phyloP scores from a whole-genome alignment of 345 rosid genomes.

The Leavenworthia alabamica region DNA sequence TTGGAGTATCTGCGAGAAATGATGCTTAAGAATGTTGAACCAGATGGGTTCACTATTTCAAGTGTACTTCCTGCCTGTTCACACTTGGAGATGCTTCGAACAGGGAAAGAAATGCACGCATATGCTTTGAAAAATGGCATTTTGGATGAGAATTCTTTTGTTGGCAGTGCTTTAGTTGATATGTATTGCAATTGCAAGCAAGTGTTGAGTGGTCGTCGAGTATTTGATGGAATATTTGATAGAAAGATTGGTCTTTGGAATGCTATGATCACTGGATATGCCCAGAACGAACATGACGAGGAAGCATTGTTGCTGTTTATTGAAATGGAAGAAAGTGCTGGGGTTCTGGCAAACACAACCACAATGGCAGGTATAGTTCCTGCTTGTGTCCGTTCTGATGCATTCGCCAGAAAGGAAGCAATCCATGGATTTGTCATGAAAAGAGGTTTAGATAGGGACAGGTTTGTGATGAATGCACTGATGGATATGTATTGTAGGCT shows the following conservation, averaged over 20 bases:
- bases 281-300: constrained; percentile 58
- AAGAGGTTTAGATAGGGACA: constrained; percentile 50
- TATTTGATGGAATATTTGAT: constrained; percentile 47
- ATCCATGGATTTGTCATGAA: constrained; percentile 72
- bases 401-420: constrained; percentile 52
- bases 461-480: constrained; percentile 79
- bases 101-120: constrained; percentile 80
- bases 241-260: constrained; percentile 65
- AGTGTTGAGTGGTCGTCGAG: constrained; percentile 55
- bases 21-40: constrained; percentile 55
- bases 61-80: constrained; percentile 90
- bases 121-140: constrained; percentile 60
- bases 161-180: constrained; percentile 87
- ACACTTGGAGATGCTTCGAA: constrained; percentile 47
- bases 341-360: constrained; percentile 64
- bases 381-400: constrained; percentile 53
- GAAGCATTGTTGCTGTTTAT: constrained; percentile 63
- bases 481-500: constrained; percentile 80
- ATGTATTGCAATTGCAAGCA: constrained; percentile 79
- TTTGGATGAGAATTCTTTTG: constrained; percentile 63
- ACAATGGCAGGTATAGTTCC: constrained; percentile 80
- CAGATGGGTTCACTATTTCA: constrained; percentile 71
- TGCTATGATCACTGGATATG: constrained; percentile 88
- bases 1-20: constrained; percentile 40
- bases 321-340: constrained; percentile 57